Evolutionary conservation across 2,329 filamentous ascomycete genomes (phyloP).

Genomic region (Parasarocladium wereldwijsianum): DNA sequence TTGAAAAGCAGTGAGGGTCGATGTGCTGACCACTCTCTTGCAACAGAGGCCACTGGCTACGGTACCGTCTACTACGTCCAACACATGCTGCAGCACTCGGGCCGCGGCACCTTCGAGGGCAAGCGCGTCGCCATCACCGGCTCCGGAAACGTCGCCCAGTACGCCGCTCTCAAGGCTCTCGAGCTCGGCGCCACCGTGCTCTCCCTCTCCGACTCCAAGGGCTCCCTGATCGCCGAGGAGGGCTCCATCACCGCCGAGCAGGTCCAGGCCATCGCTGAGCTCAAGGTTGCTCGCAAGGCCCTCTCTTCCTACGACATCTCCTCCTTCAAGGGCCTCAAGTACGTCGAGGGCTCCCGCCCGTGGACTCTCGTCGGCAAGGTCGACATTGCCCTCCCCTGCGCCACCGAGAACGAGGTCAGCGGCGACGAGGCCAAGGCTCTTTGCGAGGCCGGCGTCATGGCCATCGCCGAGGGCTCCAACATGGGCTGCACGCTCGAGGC

Average conservation of each 20-base stretch:
- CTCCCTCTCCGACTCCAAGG: slow-evolving; percentile 87
- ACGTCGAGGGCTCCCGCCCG: slow-evolving; percentile 74
- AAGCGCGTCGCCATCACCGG: slow-evolving; percentile 94
- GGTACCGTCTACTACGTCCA: slow-evolving; percentile 93
- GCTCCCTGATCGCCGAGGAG: slow-evolving; percentile 60
- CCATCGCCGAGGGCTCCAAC: slow-evolving; percentile 94
- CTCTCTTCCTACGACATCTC: slow-evolving; percentile 57
- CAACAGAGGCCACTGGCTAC: slow-evolving; percentile 81
- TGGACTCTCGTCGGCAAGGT: slow-evolving; percentile 85
- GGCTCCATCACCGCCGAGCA: slow-evolving; percentile 68
- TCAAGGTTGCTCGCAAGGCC: slow-evolving; percentile 79
- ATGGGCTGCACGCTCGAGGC: slow-evolving; percentile 97
- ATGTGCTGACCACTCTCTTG: slow-evolving; percentile 2
- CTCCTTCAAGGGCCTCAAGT: slow-evolving; percentile 55
- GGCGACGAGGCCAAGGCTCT: slow-evolving; percentile 78
- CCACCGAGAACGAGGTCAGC: slow-evolving; percentile 95
- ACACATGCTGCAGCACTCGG: slow-evolving; percentile 89
- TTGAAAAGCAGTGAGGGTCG: neutral
- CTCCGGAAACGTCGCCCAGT: slow-evolving; percentile 96
- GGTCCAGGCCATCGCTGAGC: slow-evolving; percentile 59
- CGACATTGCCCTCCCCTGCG: slow-evolving; percentile 82
- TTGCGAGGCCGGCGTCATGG: slow-evolving; percentile 57
- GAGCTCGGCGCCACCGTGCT: slow-evolving; percentile 89
- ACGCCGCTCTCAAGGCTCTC: slow-evolving; percentile 88
- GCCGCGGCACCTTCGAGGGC: slow-evolving; percentile 71